These are phyloP conservation scores for Trichoderma erinaceum DNA, from an alignment of 495 filamentous ascomycete genomes.

Conservation along the genomic window DNA sequence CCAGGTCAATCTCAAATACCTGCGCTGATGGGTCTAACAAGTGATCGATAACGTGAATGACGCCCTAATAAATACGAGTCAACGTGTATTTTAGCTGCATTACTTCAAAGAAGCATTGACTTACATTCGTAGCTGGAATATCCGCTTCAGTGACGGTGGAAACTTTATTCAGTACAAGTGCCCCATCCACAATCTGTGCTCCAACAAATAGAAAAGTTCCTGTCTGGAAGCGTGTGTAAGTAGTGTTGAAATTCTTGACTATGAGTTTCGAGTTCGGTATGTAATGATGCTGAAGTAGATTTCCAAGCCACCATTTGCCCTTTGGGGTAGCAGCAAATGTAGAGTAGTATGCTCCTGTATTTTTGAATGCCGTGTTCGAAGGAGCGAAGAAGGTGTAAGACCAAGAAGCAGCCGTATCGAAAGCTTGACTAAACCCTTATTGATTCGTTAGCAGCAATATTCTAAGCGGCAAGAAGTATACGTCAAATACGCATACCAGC, in stretches of 20 bases:
- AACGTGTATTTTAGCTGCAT: neutral
- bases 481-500: conserved; percentile 18
- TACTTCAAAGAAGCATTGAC: neutral
- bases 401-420: conserved; percentile 22
- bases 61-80: neutral
- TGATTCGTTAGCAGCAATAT: neutral
- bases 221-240: conserved; percentile 26
- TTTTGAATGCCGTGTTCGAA: conserved; percentile 24
- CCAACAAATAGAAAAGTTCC: conserved; percentile 27
- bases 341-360: conserved; percentile 22
- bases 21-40: conserved; percentile 25
- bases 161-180: conserved; percentile 23
- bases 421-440: conserved; percentile 24
- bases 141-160: conserved; percentile 16
- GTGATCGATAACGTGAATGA: conserved; percentile 25
- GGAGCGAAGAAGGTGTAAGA: conserved; percentile 28
- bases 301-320: conserved; percentile 26
- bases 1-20: conserved; percentile 25
- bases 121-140: neutral
- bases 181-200: conserved; percentile 21
- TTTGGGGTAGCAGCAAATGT: conserved; percentile 22
- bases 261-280: conserved; percentile 24
- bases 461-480: neutral
- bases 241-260: conserved; percentile 21
- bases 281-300: conserved; percentile 26